A percentile compares a stretch with the other conserved stretches of the same genome.
Evolutionary conservation across 345 rosid genomes (phyloP).

Genomic region (Triadica sebifera): DNA sequence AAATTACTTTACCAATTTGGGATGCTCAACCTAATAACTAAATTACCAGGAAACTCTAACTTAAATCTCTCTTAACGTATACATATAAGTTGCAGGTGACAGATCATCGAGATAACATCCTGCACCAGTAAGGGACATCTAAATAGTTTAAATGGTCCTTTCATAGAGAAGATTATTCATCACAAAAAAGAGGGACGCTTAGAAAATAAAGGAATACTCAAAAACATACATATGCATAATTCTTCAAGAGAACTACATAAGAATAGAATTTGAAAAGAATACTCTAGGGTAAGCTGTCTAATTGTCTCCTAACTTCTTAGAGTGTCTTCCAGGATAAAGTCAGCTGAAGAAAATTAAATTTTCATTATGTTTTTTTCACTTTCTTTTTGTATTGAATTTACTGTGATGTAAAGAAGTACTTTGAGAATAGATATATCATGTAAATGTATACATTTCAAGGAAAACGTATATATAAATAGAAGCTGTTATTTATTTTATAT

Average conservation of each 20-base stretch:
- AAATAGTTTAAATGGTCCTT: background rate
- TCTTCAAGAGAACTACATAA: background rate
- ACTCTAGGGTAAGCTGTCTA: background rate
- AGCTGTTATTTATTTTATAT: background rate
- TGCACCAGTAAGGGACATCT: slow-evolving; percentile 2
- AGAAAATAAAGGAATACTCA: background rate
- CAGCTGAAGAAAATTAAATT: background rate
- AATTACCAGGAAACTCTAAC: background rate
- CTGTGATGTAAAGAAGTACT: background rate
- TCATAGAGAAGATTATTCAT: background rate
- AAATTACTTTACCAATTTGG: background rate
- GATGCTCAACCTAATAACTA: background rate
- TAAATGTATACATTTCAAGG: background rate
- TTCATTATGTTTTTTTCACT: background rate
- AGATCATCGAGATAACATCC: background rate
- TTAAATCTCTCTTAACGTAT: background rate
- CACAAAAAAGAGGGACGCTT: background rate
- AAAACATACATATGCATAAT: background rate
- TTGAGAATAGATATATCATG: slow-evolving; percentile 7
- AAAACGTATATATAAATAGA: slow-evolving; percentile 3
- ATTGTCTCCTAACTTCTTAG: background rate
- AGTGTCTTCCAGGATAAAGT: slow-evolving; percentile 10
- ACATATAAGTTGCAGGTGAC: background rate
- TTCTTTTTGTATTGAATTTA: background rate
- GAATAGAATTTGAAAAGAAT: background rate